Base-by-base conservation (phyloP, 495 filamentous ascomycete species). In the Durotheca rogersii region DNA sequence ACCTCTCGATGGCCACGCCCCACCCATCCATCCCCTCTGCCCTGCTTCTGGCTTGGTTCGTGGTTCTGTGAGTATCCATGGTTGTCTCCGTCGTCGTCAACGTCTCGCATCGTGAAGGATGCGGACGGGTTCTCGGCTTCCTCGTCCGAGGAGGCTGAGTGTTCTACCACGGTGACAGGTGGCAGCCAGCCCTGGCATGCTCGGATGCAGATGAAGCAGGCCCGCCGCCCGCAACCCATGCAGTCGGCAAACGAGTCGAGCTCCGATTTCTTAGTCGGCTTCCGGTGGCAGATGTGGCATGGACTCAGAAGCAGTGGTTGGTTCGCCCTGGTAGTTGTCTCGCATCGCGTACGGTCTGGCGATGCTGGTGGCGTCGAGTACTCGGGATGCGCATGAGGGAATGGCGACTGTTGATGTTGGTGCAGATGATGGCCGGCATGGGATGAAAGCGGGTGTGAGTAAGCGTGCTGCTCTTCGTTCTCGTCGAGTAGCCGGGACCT, bases 271-370 rank as follows among this genome's bases (percentile, higher is more conserved):
- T 69, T 75, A 50, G 56, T 70, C 0, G 74, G 74, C 31, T 71
- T 69, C 20, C 73, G 69, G 51, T 60, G 69, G 62, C 74, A 77
- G 47, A 77, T 72, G 62, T 77, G 72, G 50, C 74, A 77, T 10
- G 72, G 68, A 42, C 45, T 68, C 39, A 74, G 67, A 1, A 64
- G 47, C 0, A 59, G 37, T 1, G 61, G 30, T 1, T 60, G 15
- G n/a, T 39, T 53, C 12, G 48, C 35, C 29, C 51, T 25, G 41
- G 34, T 25, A 6, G 46, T 38, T 10, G 49, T 19, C 11, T 38
- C 19, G 17, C 44, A 30, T 45, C 33, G 48, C 36, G 27, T 40
- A 7, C 58, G 53, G 1, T 47, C 56, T 23, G 54, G 42, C n/a
- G 49, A 49, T 25, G 42, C 18, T 4, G 50, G 14, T 30, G 47